Percentiles rank a stretch among this genome's conserved stretches.
phyloP scores from a whole-genome alignment of 192 early-diverging fungal species.

The Coemansia sp. region DNA sequence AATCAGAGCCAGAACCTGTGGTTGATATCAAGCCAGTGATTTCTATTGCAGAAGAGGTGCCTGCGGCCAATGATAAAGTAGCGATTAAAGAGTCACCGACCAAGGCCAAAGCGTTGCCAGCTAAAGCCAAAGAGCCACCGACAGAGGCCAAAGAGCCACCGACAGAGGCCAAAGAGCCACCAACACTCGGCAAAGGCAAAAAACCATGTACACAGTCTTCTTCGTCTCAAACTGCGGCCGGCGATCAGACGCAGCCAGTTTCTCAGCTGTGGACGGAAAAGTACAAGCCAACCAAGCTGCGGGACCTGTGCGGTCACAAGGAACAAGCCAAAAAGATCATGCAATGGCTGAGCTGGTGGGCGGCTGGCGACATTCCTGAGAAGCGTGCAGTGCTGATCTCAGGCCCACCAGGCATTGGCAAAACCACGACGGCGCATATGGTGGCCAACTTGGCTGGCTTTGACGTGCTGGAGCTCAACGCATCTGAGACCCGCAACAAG shows the following conservation, averaged over 20 bases:
- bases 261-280: constrained; percentile 89
- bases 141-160: neutral
- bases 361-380: constrained; percentile 21
- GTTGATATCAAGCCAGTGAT: neutral
- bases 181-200: neutral
- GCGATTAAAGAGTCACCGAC: neutral
- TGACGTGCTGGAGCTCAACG: constrained; percentile 92
- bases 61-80: neutral
- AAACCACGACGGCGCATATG: constrained; percentile 94
- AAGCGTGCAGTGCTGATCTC: constrained; percentile 75
- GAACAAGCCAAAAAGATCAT: constrained; percentile 64
- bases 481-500: constrained; percentile 93
- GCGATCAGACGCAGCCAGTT: neutral
- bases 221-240: neutral
- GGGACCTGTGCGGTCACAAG: constrained; percentile 89
- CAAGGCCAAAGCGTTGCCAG: neutral
- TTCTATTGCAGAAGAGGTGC: neutral
- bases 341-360: constrained; percentile 80
- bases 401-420: constrained; percentile 97
- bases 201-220: neutral
- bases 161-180: neutral
- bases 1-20: constrained; percentile 5
- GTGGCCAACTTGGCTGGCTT: constrained; percentile 77
- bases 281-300: constrained; percentile 76
- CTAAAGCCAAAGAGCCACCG: neutral